phyloP scores from a whole-genome alignment of 2,329 filamentous ascomycete species.

The Trichophyton equinum region DNA sequence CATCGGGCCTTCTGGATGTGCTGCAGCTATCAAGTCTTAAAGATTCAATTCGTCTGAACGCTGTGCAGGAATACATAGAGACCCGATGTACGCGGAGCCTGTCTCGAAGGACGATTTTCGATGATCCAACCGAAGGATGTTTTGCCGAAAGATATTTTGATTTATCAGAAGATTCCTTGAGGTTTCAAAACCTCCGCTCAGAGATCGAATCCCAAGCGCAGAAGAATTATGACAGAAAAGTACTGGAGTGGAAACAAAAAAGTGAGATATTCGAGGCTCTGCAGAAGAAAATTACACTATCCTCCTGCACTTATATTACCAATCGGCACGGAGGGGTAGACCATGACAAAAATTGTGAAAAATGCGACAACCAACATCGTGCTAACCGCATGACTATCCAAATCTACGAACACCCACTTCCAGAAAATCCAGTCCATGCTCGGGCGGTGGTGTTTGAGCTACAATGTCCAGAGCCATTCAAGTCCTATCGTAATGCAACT shows the following conservation, averaged over 20 bases:
- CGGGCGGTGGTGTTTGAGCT: constrained; percentile 44
- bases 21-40: constrained; percentile 38
- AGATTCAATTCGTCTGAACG: constrained; percentile 41
- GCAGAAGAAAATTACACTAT: constrained; percentile 22
- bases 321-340: constrained; percentile 15
- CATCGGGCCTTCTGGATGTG: constrained; percentile 39
- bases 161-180: constrained; percentile 9
- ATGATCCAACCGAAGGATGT: constrained; percentile 29
- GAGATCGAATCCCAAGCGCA: constrained; percentile 26
- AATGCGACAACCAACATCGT: constrained; percentile 30
- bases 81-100: constrained; percentile 19
- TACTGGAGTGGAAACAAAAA: constrained; percentile 27
- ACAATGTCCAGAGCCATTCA: constrained; percentile 32
- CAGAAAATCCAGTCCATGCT: constrained; percentile 21
- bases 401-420: constrained; percentile 41
- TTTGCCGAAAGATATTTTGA: constrained; percentile 39
- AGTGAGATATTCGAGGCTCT: constrained; percentile 28
- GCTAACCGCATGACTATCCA: constrained; percentile 33
- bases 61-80: constrained; percentile 40
- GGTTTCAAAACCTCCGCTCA: constrained; percentile 22
- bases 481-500: constrained; percentile 41
- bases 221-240: constrained; percentile 22
- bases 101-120: constrained; percentile 35
- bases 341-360: constrained; percentile 32
- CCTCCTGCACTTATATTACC: constrained; percentile 21